These are phyloP conservation scores for Naganishia friedmannii DNA, from an alignment of 768 basidiomycete genomes.

Conservation along the genomic window DNA sequence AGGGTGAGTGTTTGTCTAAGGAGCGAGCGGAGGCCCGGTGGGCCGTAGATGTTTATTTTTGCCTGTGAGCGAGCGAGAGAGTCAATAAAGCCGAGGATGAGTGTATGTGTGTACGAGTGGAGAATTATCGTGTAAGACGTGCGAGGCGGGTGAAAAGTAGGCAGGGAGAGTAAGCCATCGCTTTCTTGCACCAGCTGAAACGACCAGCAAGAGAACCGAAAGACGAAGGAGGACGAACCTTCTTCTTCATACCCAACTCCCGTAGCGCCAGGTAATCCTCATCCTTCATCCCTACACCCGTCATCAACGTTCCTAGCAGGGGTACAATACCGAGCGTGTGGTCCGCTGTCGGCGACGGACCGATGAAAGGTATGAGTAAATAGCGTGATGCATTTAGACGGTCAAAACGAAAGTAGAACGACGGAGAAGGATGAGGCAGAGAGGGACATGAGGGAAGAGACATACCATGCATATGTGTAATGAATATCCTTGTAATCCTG, in stretches of 20 bases:
- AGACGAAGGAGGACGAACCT: constrained; percentile 1
- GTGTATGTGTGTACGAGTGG: too few species aligned
- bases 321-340: constrained; percentile 46
- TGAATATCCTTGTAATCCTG: constrained; percentile 47
- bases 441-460: not conserved
- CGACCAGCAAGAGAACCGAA: not conserved
- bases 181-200: too few species aligned
- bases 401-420: not conserved
- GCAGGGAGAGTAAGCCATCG: too few species aligned
- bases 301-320: constrained; percentile 46
- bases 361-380: too few species aligned
- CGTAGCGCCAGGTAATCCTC: constrained; percentile 35
- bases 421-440: not conserved
- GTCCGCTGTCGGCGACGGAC: constrained; percentile 29
- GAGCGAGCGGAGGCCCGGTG: constrained; percentile 42
- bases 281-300: constrained; percentile 35
- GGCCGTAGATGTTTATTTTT: constrained; percentile 47
- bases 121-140: too few species aligned
- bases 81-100: too few species aligned
- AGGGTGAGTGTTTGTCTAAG: constrained; percentile 40
- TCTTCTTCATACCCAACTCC: constrained; percentile 37
- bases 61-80: constrained; percentile 1
- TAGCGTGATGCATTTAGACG: not conserved
- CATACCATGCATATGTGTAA: constrained; percentile 47
- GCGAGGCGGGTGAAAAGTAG: too few species aligned